Evolutionary conservation across 2,329 filamentous ascomycete species (phyloP).

Genomic region (Fonsecaea pedrosoi): DNA sequence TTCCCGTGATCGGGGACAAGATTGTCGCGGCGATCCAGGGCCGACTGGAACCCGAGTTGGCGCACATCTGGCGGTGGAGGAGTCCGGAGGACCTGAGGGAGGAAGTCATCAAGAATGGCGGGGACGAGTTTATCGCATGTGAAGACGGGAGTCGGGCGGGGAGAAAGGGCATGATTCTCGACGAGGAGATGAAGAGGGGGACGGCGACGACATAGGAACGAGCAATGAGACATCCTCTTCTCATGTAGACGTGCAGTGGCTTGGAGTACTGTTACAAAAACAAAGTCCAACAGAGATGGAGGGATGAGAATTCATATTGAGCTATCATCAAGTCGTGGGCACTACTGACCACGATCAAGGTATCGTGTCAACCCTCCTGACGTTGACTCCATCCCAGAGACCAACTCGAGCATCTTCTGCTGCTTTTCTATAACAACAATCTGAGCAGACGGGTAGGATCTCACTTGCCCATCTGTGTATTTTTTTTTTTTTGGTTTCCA

Average conservation of each 20-base stretch:
- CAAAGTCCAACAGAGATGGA: constrained; percentile 1
- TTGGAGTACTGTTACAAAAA: neutral
- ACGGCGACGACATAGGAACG: neutral
- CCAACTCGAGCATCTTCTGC: constrained; percentile 9
- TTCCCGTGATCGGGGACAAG: constrained; percentile 68
- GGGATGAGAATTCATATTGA: constrained; percentile 31
- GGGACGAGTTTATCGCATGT: constrained; percentile 32
- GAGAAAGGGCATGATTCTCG: constrained; percentile 49
- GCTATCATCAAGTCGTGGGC: constrained; percentile 26
- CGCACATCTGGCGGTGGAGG: constrained; percentile 53
- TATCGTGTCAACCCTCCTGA: constrained; percentile 11
- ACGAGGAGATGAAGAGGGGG: constrained; percentile 45
- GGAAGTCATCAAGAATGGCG: constrained; percentile 5
- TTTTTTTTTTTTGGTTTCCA: neutral
- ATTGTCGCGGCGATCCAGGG: constrained; percentile 56
- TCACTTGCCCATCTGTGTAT: constrained; percentile 3
- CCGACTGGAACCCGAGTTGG: constrained; percentile 50
- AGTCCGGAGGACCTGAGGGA: constrained; percentile 25
- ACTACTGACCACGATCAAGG: neutral
- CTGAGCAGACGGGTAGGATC: constrained; percentile 9
- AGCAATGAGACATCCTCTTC: too few relatives aligned
- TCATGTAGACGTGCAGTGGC: too few relatives aligned
- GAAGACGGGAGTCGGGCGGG: constrained; percentile 52
- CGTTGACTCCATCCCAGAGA: neutral
- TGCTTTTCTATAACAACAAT: constrained; percentile 29